Conservation (phyloP, 2,329 filamentous ascomycete species). For the Penicillium capsulatum region DNA sequence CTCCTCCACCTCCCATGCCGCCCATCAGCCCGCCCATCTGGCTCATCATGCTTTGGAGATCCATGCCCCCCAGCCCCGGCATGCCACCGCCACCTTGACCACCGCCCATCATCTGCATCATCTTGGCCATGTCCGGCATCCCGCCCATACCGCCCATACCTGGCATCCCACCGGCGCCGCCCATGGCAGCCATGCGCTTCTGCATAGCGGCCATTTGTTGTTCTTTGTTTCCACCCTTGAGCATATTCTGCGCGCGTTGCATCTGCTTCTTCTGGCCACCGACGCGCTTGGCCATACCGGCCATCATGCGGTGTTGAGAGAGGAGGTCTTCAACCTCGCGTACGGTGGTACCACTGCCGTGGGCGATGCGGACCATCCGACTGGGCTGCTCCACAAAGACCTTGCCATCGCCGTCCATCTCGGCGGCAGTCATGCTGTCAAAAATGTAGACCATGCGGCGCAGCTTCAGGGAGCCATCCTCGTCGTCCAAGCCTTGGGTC, state of each 20-base stretch:
- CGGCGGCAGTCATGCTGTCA: constrained; percentile 95
- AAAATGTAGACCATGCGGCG: constrained; percentile 99
- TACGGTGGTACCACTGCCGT: constrained; percentile 84
- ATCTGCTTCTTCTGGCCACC: constrained; percentile 97
- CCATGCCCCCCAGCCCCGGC: constrained; percentile 54
- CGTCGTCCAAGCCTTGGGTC: constrained; percentile 95
- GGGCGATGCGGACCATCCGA: constrained; percentile 85
- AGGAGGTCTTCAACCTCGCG: constrained; percentile 91
- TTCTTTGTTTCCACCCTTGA: constrained; percentile 85
- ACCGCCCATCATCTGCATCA: constrained; percentile 88
- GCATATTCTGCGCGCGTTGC: constrained; percentile 84
- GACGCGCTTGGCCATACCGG: constrained; percentile 98
- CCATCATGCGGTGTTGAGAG: constrained; percentile 99
- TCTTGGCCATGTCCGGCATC: constrained; percentile 84
- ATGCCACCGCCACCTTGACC: constrained; percentile 64
- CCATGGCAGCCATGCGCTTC: constrained; percentile 90
- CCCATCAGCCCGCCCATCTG: constrained; percentile 65
- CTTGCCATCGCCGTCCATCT: constrained; percentile 92
- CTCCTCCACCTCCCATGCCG: constrained; percentile 38
- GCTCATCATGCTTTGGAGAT: constrained; percentile 70
- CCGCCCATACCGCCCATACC: constrained; percentile 57
- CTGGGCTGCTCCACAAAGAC: constrained; percentile 88
- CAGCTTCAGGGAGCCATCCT: constrained; percentile 87
- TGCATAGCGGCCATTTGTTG: constrained; percentile 97
- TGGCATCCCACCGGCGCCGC: constrained; percentile 62